Evolutionary conservation across 1,284 basidiomycete species (phyloP).

Genomic region (Cerrena zonata): DNA sequence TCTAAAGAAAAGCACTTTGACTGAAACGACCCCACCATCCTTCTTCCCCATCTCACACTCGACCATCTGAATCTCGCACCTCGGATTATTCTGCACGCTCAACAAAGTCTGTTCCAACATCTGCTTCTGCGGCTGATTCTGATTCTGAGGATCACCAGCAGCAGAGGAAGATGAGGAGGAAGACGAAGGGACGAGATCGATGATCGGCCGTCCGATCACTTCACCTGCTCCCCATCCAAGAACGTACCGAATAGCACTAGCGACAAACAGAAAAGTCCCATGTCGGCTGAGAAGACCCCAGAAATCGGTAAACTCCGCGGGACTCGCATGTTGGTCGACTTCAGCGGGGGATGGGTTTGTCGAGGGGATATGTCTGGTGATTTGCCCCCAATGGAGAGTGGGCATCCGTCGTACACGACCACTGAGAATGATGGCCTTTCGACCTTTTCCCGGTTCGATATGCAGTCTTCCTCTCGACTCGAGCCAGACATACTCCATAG

Average conservation of each 20-base stretch:
- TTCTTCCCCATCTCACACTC: conserved; percentile 15
- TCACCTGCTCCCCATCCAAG: conserved; percentile 68
- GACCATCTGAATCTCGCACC: conserved; percentile 16
- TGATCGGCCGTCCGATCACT: conserved; percentile 60
- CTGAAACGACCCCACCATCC: conserved; percentile 28
- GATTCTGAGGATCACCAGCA: not conserved
- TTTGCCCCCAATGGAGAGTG: conserved; percentile 52
- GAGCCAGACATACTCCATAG: conserved; percentile 78
- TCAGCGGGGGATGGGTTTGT: not conserved
- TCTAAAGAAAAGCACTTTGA: conserved; percentile 36
- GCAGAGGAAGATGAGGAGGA: not conserved
- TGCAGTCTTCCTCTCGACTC: conserved; percentile 82
- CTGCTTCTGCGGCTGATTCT: not conserved
- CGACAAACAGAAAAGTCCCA: conserved; percentile 50
- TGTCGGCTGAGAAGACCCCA: conserved; percentile 53
- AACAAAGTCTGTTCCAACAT: not conserved
- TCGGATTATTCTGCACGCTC: conserved; percentile 16
- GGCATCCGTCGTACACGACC: conserved; percentile 70
- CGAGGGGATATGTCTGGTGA: conserved; percentile 47
- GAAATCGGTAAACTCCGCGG: conserved; percentile 37
- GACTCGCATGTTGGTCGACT: conserved; percentile 27
- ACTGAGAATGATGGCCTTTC: conserved; percentile 82
- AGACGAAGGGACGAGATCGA: conserved; percentile 34
- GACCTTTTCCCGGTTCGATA: conserved; percentile 82
- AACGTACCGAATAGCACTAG: conserved; percentile 44